Evolutionary conservation across 257 asterid genomes (phyloP).

Genomic region (Solanum appendiculatum): DNA sequence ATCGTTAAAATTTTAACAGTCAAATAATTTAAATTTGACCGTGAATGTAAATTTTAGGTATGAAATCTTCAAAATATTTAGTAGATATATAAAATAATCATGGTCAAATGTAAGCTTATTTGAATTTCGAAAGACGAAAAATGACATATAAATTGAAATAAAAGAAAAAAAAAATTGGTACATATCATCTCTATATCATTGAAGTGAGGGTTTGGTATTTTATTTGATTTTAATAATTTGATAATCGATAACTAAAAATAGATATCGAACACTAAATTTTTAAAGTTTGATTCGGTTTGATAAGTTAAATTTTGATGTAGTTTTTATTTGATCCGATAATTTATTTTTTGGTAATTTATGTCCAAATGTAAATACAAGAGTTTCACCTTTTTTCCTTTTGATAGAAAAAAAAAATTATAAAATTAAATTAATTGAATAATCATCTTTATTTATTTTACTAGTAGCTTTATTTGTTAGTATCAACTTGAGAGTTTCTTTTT

Average conservation of each 20-base stretch:
- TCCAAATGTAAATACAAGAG: neutral
- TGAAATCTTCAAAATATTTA: neutral
- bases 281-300: neutral
- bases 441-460: neutral
- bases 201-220: neutral
- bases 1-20: fast-evolving
- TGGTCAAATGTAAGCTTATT: neutral
- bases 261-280: neutral
- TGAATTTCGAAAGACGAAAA: neutral
- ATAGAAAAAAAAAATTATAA: neutral
- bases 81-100: neutral
- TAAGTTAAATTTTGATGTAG: neutral
- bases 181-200: neutral
- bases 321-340: neutral
- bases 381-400: neutral
- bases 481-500: too few relatives aligned
- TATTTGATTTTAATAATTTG: neutral
- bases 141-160: neutral
- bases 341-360: neutral
- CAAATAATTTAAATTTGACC: neutral
- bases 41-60: fast-evolving
- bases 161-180: too few relatives aligned
- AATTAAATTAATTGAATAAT: neutral
- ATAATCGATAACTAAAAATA: neutral
- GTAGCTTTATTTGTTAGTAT: neutral